Percentiles rank a stretch among this genome's conserved stretches.
phyloP scores from a whole-genome alignment of 805 yeast species.

The Pichia manshurica region DNA sequence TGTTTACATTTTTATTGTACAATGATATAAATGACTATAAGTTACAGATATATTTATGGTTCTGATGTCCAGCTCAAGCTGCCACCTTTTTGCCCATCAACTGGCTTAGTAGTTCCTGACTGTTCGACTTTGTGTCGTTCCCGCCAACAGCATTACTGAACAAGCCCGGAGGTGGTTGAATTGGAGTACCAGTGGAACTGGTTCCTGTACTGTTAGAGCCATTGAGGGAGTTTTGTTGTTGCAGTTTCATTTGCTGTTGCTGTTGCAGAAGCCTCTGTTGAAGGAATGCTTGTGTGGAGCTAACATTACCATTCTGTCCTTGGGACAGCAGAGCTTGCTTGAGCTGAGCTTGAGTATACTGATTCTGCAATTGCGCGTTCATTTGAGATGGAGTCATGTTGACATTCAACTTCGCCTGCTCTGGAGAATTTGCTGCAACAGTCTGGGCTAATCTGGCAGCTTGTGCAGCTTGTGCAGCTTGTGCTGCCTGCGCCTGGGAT shows the following conservation, averaged over 20 bases:
- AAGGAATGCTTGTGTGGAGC: slow-evolving; percentile 6
- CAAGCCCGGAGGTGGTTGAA: slow-evolving; percentile 76
- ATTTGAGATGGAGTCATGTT: not conserved
- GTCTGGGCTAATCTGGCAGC: slow-evolving; percentile 7
- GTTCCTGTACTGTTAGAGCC: slow-evolving; percentile 18
- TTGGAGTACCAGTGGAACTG: slow-evolving; percentile 26
- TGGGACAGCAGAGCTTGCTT: slow-evolving; percentile 9
- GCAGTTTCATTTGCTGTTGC: slow-evolving; percentile 23
- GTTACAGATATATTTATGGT: not conserved
- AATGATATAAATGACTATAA: not conserved
- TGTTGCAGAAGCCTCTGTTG: slow-evolving; percentile 13
- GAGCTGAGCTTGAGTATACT: slow-evolving; percentile 29
- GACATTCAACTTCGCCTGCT: slow-evolving; percentile 1
- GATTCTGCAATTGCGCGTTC: slow-evolving; percentile 5
- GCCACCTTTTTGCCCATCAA: slow-evolving; percentile 58
- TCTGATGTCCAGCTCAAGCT: slow-evolving; percentile 11
- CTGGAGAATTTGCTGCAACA: slow-evolving; percentile 1
- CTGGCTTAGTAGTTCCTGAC: slow-evolving; percentile 74
- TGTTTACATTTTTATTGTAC: no score
- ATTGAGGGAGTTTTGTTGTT: slow-evolving; percentile 20
- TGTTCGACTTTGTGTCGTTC: slow-evolving; percentile 18
- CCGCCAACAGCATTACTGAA: slow-evolving; percentile 23
- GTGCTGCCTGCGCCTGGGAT: slow-evolving; percentile 13
- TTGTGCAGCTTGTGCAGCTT: slow-evolving; percentile 10
- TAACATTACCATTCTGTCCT: slow-evolving; percentile 16